Base-by-base conservation (phyloP, 352 stramenopile genomes). In the Globisporangium spinosum region DNA sequence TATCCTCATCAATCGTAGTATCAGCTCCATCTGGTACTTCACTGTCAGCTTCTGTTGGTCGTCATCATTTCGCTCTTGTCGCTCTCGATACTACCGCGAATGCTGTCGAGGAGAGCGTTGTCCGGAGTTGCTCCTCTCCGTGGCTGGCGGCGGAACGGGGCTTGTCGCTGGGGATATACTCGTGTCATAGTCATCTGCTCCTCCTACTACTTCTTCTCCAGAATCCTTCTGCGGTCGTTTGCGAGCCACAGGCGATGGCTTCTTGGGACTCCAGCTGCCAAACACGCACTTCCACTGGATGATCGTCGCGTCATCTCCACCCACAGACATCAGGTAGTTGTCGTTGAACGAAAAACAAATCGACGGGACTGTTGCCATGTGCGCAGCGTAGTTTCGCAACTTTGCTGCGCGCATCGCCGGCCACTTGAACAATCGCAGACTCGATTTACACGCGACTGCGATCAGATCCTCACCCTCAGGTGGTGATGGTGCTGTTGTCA, bases 251-350 rank as follows among this genome's bases (percentile, higher is more conserved):
- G 64, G 47, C 0, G 54, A 58, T 22, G 25, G 65, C 8, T 57
- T 64, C 58, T 29, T 38, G 9, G 22, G 51, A 34, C 57, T 70
- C 51, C 38, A 49, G 53, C 3, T 59, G 20, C 29, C 66, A 23
- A 54, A 23, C 61, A 62, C 69, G 65, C 64, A 71, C 62, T 67
- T 77, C 82, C 82, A 90, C 60, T 92, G 82, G 23, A 90, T 75
- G 22, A 92, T 62, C 12, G 84, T 79, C 20, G 72, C 74, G 58
- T 92, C 84, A 15, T 87, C 77, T 0, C 83, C 83, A 47, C 81
- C 83, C 10, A 79, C 72, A 20, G 82, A 82, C 27, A 90, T n/a
- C 2, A 90, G 60, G 59, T 78, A 85, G 7, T 61, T 53, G 47
- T 86, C 67, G 17, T 87, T 77, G 51, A 78, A 81, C 12, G 78